Base-by-base conservation (phyloP, 768 basidiomycete species). In the Floccularia luteovirens region DNA sequence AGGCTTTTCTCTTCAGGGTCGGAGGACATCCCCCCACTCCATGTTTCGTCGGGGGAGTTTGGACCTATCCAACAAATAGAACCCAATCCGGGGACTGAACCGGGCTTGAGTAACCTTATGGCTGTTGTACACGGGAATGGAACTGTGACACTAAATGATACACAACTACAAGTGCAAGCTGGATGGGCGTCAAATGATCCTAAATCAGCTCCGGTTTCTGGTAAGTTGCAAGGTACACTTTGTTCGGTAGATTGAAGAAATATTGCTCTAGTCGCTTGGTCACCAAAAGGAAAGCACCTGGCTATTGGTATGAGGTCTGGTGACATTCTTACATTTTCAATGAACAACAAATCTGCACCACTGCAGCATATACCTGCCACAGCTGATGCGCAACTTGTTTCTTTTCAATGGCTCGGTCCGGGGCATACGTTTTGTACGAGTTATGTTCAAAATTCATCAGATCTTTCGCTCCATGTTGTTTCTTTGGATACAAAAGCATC, bases 271-370 rank as follows among this genome's bases (percentile, higher is more conserved):
- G 88, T 82, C 6, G 74, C 82, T 10, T 90, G 88, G 87, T 90
- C 87, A 2, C 83, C 87, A 1, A 88, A 87, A 55, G 88, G 87
- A 32, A 90, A 87, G 53, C 87, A 90, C 41, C 66, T 90, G 30
- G 85, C 84, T 1, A 72, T 90, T 33, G 88, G 82, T 17, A 60
- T 88, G 12, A 73, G 73, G 47, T 70, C 67, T 14, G 86, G 87
- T 2, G 80, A 82, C 39, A 79, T 90, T 27, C 54, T 85, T 30
- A 78, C 83, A 0, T 89, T 77, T 53, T 67, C 72, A 27, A 69
- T 80, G 17, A 64, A 64, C 8, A 75, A 76, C 41, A 74, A 74
- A 7, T 60, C 70, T 4, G 59, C 63, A 2, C 66, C 69, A 4
- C 76, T 84, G 51, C 76, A 70, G 36, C 72, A 77, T 46, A 66